These are phyloP conservation scores for Margaritispora aquatica DNA, from an alignment of 495 filamentous ascomycete genomes.

Conservation along the genomic window DNA sequence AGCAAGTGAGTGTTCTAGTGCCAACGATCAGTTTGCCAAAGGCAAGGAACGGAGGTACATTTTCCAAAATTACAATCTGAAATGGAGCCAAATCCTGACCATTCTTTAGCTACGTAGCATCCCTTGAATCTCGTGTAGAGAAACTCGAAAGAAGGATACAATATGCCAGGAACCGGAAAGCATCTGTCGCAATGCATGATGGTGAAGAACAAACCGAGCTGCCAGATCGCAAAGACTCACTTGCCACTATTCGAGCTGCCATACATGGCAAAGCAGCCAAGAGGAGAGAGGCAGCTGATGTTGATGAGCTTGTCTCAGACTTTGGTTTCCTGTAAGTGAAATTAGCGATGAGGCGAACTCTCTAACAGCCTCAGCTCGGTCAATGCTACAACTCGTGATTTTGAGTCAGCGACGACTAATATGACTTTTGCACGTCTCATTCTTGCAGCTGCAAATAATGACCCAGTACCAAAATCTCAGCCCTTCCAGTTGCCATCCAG, in stretches of 20 bases:
- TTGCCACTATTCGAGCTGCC: constrained; percentile 51
- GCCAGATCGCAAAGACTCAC: constrained; percentile 47
- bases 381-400: constrained; percentile 87
- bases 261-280: constrained; percentile 53
- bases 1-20: constrained; percentile 78
- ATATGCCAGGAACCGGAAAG: constrained; percentile 53
- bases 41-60: constrained; percentile 76
- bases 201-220: constrained; percentile 35
- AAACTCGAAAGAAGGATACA: constrained; percentile 68
- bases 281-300: constrained; percentile 63
- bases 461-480: constrained; percentile 51
- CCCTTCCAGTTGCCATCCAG: constrained; percentile 57
- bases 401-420: constrained; percentile 73
- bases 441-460: constrained; percentile 63
- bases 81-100: constrained; percentile 8
- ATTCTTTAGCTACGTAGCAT: constrained; percentile 72
- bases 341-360: background rate
- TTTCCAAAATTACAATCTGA: background rate
- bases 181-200: constrained; percentile 44
- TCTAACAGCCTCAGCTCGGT: constrained; percentile 54
- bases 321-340: constrained; percentile 68
- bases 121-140: constrained; percentile 81
- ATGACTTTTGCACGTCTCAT: constrained; percentile 85
- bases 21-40: constrained; percentile 87
- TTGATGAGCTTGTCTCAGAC: constrained; percentile 74